These are phyloP conservation scores for Nakataea oryzae DNA, from an alignment of 2,329 filamentous ascomycete species.

Conservation along the genomic window DNA sequence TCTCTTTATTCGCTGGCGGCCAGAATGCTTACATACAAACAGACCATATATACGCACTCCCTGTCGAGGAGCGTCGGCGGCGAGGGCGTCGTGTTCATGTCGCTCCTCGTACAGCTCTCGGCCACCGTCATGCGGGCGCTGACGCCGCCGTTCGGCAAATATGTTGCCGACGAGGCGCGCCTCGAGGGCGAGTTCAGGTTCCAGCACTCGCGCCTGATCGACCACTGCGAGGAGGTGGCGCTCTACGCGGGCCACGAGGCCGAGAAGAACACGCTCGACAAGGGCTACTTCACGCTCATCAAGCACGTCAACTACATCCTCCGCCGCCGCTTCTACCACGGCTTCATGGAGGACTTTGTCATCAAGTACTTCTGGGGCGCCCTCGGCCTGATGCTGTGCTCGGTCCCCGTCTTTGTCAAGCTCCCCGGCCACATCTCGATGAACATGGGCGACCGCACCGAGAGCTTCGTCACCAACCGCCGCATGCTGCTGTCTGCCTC, in stretches of 20 bases:
- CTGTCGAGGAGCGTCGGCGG: slow-evolving; percentile 91
- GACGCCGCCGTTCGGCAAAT: slow-evolving; percentile 94
- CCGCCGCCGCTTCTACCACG: slow-evolving; percentile 83
- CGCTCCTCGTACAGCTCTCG: slow-evolving; percentile 82
- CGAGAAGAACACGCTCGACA: slow-evolving; percentile 93
- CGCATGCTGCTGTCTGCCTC: slow-evolving; percentile 87
- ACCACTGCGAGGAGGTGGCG: slow-evolving; percentile 91
- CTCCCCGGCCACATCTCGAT: slow-evolving; percentile 58
- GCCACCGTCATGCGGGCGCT: slow-evolving; percentile 88
- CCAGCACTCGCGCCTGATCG: slow-evolving; percentile 87
- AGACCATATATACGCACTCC: slow-evolving; percentile 87
- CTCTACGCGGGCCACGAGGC: slow-evolving; percentile 85
- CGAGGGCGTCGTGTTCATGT: slow-evolving; percentile 93
- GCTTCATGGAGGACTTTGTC: slow-evolving; percentile 99
- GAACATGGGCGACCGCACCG: slow-evolving; percentile 61
- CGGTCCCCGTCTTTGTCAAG: slow-evolving; percentile 91
- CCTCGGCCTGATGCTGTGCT: slow-evolving; percentile 81
- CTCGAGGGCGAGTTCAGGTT: slow-evolving; percentile 95
- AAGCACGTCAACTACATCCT: slow-evolving; percentile 98
- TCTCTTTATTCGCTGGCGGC: slow-evolving; percentile 14
- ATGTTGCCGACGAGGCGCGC: slow-evolving; percentile 89
- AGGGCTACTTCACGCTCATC: slow-evolving; percentile 97
- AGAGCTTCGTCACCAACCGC: slow-evolving; percentile 86
- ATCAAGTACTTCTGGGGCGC: slow-evolving; percentile 99
- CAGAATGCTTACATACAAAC: not conserved